Percentiles rank a stretch among this genome's conserved stretches.
Conservation (phyloP, 169 alveolate genomes). For the Cystoisospora suis region DNA sequence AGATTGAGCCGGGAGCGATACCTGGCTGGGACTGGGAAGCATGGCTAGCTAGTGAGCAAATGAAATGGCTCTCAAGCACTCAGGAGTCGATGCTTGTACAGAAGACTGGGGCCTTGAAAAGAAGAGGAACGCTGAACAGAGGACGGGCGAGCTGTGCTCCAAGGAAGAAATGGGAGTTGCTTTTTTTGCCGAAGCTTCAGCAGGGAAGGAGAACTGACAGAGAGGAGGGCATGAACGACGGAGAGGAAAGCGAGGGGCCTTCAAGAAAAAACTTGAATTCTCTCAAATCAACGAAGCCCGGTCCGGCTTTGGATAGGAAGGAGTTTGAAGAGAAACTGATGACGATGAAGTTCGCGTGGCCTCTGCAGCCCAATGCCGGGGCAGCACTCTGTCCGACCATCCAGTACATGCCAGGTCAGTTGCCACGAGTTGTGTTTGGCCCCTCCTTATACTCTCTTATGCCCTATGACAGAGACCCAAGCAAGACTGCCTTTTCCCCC, state of each 20-base stretch:
- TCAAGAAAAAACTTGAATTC: too few species aligned
- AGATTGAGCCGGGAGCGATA: background rate
- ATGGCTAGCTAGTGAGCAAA: background rate
- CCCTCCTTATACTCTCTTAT: too few species aligned
- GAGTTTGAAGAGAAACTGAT: background rate
- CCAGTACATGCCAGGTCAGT: slow-evolving; percentile 19
- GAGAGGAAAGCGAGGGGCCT: background rate
- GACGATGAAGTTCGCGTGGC: background rate
- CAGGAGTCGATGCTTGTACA: background rate
- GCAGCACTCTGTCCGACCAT: background rate
- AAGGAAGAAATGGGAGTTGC: slow-evolving; percentile 7
- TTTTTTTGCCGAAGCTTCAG: background rate
- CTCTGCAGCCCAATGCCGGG: slow-evolving; percentile 14
- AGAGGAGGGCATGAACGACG: background rate
- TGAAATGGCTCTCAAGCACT: background rate
- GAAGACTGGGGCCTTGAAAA: background rate
- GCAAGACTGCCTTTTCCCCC: too few species aligned
- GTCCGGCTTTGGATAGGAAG: background rate
- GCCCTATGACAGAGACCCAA: too few species aligned
- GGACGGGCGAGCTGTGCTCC: background rate
- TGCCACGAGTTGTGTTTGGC: too few species aligned
- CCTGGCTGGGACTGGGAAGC: slow-evolving; percentile 23
- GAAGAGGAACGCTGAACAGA: background rate
- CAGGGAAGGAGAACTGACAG: background rate
- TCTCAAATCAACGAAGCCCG: too few species aligned